Conservation (phyloP, 1,139 yeast species). For the Candida frijolesensis region DNA sequence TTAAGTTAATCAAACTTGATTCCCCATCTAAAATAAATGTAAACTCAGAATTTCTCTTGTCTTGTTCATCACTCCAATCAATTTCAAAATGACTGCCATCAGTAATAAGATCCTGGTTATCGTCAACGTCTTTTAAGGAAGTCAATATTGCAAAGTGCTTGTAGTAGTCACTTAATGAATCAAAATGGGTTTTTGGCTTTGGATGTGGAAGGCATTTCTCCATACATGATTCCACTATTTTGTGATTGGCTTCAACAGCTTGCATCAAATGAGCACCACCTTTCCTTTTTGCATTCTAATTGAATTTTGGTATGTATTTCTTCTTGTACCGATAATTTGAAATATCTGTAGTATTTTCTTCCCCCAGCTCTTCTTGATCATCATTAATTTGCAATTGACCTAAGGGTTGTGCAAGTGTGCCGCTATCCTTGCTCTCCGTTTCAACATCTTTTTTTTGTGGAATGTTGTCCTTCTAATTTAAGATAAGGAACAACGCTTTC, state of each 20-base stretch:
- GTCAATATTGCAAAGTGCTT: slow-evolving; percentile 61
- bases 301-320: too few species aligned
- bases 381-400: too few species aligned
- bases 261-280: too few species aligned
- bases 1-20: slow-evolving; percentile 40
- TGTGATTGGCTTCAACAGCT: slow-evolving; percentile 4
- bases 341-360: too few species aligned
- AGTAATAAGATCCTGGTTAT: slow-evolving; percentile 33
- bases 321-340: too few species aligned
- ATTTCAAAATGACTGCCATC: slow-evolving; percentile 43
- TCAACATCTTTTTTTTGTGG: too few species aligned
- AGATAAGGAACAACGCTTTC: too few species aligned
- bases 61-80: slow-evolving; percentile 55
- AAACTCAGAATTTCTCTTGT: slow-evolving; percentile 42
- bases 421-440: too few species aligned
- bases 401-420: too few species aligned
- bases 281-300: too few species aligned
- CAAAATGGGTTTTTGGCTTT: slow-evolving; percentile 48
- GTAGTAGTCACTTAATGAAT: slow-evolving; percentile 51
- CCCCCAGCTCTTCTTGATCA: too few species aligned
- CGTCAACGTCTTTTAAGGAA: slow-evolving; percentile 60
- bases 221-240: slow-evolving; percentile 29
- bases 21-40: slow-evolving; percentile 38
- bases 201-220: slow-evolving; percentile 29
- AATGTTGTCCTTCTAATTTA: too few species aligned